phyloP scores from a whole-genome alignment of 2,329 filamentous ascomycete species.

The Cercospora zeae-maydis region DNA sequence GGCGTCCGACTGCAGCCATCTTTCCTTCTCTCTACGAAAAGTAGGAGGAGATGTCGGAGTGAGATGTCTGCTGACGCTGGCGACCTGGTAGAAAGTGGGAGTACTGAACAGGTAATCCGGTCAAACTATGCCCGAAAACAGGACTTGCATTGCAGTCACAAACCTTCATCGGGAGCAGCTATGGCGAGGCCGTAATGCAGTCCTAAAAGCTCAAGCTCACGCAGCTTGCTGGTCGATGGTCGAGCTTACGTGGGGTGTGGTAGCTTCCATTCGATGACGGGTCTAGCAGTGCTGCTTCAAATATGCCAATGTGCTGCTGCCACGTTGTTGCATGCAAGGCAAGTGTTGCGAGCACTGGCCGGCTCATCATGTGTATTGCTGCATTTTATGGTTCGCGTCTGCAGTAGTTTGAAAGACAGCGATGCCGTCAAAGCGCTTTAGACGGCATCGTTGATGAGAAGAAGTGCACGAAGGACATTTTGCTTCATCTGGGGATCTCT shows the following conservation, averaged over 20 bases:
- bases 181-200: neutral
- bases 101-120: neutral
- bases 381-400: too few species aligned
- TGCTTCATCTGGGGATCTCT: too few species aligned
- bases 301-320: neutral
- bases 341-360: neutral
- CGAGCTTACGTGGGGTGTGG: neutral
- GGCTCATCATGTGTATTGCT: too few species aligned
- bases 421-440: too few species aligned
- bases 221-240: neutral
- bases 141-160: neutral
- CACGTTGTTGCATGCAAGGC: neutral
- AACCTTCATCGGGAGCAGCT: neutral
- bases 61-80: neutral
- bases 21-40: neutral
- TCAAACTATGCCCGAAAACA: neutral
- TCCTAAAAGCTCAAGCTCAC: neutral
- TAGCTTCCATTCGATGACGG: neutral
- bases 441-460: too few species aligned
- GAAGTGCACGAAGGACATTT: too few species aligned
- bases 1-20: conserved; percentile 22
- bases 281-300: neutral
- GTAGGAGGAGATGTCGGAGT: neutral
- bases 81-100: neutral
- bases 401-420: too few species aligned